phyloP scores from a whole-genome alignment of 208 protist genomes.

The Crithidia expoeki region DNA sequence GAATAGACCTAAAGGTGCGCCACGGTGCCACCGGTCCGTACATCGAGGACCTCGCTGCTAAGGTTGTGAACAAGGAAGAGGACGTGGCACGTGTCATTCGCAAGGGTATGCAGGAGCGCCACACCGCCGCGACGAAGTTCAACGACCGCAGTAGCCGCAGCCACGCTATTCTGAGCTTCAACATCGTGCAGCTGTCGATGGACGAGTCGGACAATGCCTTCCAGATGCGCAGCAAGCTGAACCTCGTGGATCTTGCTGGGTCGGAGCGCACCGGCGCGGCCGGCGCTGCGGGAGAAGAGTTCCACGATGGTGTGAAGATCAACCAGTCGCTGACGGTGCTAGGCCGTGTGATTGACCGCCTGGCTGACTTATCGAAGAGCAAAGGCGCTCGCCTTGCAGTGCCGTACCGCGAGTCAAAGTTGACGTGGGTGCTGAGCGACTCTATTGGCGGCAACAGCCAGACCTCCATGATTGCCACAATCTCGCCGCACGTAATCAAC shows the following conservation, averaged over 20 bases:
- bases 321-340: conserved; percentile 93
- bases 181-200: conserved; percentile 67
- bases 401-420: conserved; percentile 84
- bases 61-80: conserved; percentile 59
- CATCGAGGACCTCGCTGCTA: conserved; percentile 68
- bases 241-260: conserved; percentile 95
- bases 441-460: conserved; percentile 92
- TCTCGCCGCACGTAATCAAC: conserved; percentile 89
- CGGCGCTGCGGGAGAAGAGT: conserved; percentile 2
- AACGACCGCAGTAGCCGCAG: conserved; percentile 89
- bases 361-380: conserved; percentile 77
- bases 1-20: conserved; percentile 71
- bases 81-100: conserved; percentile 72
- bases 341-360: conserved; percentile 87
- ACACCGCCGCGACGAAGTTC: conserved; percentile 84
- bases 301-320: conserved; percentile 87
- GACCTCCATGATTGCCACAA: conserved; percentile 95
- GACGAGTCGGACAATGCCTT: conserved; percentile 52
- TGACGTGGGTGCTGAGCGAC: conserved; percentile 91
- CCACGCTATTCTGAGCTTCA: conserved; percentile 88
- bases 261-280: conserved; percentile 82
- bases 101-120: conserved; percentile 78
- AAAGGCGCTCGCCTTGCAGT: conserved; percentile 45
- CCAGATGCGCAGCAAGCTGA: conserved; percentile 79
- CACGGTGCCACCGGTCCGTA: conserved; percentile 74